These are phyloP conservation scores for Claviceps quebecensis DNA, from an alignment of 2,329 filamentous ascomycete species.

Conservation along the genomic window DNA sequence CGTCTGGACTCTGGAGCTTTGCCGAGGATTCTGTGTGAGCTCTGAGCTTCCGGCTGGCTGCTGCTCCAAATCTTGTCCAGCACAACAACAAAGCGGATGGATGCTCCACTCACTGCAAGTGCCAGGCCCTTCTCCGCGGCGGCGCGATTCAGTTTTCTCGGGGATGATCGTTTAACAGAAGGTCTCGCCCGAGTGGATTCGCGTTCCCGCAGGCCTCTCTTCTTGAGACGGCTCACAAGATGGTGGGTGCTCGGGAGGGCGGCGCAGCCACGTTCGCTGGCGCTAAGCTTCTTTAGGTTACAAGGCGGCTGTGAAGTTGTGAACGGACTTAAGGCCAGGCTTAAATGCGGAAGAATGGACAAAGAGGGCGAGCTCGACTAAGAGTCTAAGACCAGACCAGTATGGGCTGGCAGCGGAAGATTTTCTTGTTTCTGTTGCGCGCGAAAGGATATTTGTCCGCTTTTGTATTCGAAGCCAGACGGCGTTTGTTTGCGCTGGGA, in stretches of 20 bases:
- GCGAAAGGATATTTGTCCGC: neutral
- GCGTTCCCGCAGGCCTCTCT: neutral
- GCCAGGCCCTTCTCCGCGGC: too few relatives aligned
- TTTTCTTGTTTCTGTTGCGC: neutral
- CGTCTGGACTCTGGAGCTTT: neutral
- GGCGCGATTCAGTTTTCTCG: too few relatives aligned
- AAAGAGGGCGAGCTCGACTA: neutral
- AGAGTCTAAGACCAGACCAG: neutral
- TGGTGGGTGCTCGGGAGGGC: neutral
- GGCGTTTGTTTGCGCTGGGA: neutral
- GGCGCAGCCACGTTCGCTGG: neutral
- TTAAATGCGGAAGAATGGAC: neutral
- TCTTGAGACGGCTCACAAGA: neutral
- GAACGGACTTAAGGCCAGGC: conserved; percentile 3
- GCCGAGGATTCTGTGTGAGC: conserved; percentile 1
- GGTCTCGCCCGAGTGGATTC: neutral
- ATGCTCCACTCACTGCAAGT: neutral
- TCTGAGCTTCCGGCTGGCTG: neutral
- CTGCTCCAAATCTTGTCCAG: neutral
- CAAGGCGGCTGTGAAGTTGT: conserved; percentile 3
- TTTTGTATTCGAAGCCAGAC: too few relatives aligned
- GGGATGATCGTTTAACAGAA: too few relatives aligned
- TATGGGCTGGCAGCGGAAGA: neutral
- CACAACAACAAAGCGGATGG: neutral
- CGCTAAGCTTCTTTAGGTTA: neutral